Evolutionary conservation across 345 rosid genomes (phyloP), one percentile per base, ranked within the genome.

Genomic region (Bruguiera sexangula): DNA sequence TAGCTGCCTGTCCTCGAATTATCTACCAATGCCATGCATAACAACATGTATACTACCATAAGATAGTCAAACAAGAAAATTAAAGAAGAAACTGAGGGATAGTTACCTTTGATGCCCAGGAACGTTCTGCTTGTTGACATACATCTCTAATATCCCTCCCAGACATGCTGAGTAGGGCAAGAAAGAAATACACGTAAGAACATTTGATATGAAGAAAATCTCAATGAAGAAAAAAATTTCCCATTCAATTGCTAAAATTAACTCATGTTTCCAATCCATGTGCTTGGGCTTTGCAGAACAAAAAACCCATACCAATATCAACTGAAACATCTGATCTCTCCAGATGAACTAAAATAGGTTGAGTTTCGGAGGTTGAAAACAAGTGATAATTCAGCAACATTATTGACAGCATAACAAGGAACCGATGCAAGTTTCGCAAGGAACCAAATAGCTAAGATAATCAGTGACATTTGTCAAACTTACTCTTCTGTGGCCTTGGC

Each of bases 51-150:
- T 46, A 4, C 31, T 31, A 26, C 32, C 22, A 21, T 18, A 1
- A 22, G 46, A 51, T 2, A 37, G 22, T 0, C 15, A 54, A 36
- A 37, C 70, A 22, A 5, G 30, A 27, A 10, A 19, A 52, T 18
- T 9, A 10, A 18, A 15, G 6, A 52, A 19, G 9, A 10, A 13
- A 19, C 50, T 32, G 46, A 19, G n/a, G 24, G 6, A 27, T 5
- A 22, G 3, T 51, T 73, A 85, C 99, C 96, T 90, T 92, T 24
- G 98, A 92, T 59, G 98, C 99, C 98, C 99, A 89, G 29, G 83
- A 74, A 20, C 99, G 81, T 84, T 95, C 99, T 39, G 98, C 97
- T 78, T 88, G 96, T 82, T 92, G 96, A 73, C 98, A 92, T 55
- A 82, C 85, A 70, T 92, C 97, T 72, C 91, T 73, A 2, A 90